Base-by-base conservation (phyloP, 2,329 filamentous ascomycete species). In the Diaporthe sp. region DNA sequence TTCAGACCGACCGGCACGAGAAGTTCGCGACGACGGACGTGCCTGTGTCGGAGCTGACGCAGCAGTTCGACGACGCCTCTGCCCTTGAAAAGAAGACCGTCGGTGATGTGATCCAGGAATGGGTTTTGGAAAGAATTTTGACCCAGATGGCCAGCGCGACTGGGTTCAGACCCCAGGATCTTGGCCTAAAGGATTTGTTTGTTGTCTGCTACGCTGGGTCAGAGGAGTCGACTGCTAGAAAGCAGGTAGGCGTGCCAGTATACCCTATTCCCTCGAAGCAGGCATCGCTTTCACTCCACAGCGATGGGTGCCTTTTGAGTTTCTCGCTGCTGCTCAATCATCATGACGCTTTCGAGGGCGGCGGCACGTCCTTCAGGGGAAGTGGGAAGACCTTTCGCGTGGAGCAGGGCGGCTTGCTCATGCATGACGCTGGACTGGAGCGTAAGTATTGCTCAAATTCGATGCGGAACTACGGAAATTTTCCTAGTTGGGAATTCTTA, bases 1-100 rank as follows among this genome's bases (percentile, higher is more conserved):
- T 76, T 10, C 75, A 73, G 39, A 75, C 67, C 12, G 57, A 63
- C 47, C 58, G 75, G 47, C 75, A 76, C 12, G 75, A 75, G 57
- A 75, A 55, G 53, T 76, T 76, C 20, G 68, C 75, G 4, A 76
- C 75, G 2, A 76, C 75, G 39, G 75, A 76, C 42, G 75, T 76
- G 75, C 75, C 75, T 3, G 75, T 73, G 31, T 71, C 73, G 12
- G 73, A 75, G 15, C 34, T 75, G 49, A 39, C 31, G 47, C 39
- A 58, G 71, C 9, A 42, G 17, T 44, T n/a, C 70, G 51, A 25
- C 34, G 44, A 12, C 37, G 13, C 61, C 7, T 44, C 53, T 57
- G 22, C 6, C 9, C 7, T 17, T 13, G 70, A 22, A 1, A 31
- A 61, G 44, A 28, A 49, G 3, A 53, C 73, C 12, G 73, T 71